Evolutionary conservation across 2,329 filamentous ascomycete species (phyloP), one percentile per base, ranked within the genome.

Genomic region (Colletotrichum sp.): DNA sequence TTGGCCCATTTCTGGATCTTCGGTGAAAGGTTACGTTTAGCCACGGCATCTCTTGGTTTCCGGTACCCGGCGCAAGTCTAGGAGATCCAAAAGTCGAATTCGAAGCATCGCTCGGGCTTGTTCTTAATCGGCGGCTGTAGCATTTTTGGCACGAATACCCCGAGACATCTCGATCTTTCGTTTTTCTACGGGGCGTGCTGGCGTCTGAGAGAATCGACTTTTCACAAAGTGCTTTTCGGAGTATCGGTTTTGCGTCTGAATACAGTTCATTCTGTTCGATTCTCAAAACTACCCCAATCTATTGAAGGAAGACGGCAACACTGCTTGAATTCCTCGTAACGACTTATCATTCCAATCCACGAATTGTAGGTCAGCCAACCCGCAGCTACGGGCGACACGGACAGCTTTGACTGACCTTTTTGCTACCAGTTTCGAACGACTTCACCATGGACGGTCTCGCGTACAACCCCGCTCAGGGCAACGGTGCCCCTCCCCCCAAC

Each of bases 161-260:
- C 60, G 64, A 68, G 61, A 60, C 59, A 73, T 68, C 59, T 78
- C 72, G 28, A 75, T 66, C 59, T 78, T 70, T 72, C 65, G 80
- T 78, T 73, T 67, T 72, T 80, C 78, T 60, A 80, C 80, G 81
- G 80, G 83, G 84, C 84, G 85, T 85, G 84, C 83, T 80, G 84
- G 84, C 83, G 84, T 86, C 82, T 82, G 48, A 80, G 79, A 84
- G 79, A 83, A 78, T 80, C 82, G 81, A 82, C 80, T 79, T 82
- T 82, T 81, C 81, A 81, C 82, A 82, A 70, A 81, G 82, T 82
- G 80, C 80, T 80, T 83, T 84, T 83, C 81, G 81, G 81, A 83
- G 82, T 85, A 80, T 82, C 80, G 81, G 80, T 79, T 80, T 82
- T 81, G 78, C 82, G 81, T 83, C 82, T 85, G 80, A 80, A 83